Evolutionary conservation across 139 green algal species (phyloP).

Genomic region (Astrephomene gubernaculifera): DNA sequence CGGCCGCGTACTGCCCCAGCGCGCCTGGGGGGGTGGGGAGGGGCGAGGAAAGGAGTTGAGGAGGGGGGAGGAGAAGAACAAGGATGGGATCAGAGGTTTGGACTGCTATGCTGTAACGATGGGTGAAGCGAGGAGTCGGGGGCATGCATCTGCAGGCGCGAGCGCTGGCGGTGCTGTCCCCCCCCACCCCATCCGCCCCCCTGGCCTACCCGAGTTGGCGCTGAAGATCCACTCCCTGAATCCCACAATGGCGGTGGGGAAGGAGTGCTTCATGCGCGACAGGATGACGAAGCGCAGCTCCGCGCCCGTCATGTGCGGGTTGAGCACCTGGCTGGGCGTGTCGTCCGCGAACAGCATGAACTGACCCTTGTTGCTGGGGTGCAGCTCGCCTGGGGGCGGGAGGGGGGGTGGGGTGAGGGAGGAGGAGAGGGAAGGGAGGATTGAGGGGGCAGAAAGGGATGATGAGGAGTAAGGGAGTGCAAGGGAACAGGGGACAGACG

Average conservation of each 20-base stretch:
- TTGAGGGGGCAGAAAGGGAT: too few relatives aligned
- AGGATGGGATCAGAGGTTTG: not conserved
- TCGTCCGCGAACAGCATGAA: constrained; percentile 42
- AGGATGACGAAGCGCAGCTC: constrained; percentile 43
- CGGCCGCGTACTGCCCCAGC: constrained; percentile 77
- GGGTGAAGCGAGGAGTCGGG: too few relatives aligned
- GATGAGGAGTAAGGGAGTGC: too few relatives aligned
- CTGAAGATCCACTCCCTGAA: constrained; percentile 59
- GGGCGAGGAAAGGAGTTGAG: too few relatives aligned
- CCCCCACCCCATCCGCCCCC: not conserved
- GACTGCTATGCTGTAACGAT: too few relatives aligned
- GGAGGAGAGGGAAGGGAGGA: not conserved
- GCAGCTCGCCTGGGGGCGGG: constrained; percentile 25
- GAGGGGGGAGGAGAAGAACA: too few relatives aligned
- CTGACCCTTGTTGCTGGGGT: constrained; percentile 34
- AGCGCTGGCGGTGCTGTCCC: too few relatives aligned
- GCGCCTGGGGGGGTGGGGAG: constrained; percentile 41
- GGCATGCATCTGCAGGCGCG: too few relatives aligned
- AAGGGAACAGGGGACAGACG: too few relatives aligned
- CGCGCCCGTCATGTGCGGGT: constrained; percentile 34
- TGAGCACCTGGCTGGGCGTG: constrained; percentile 15
- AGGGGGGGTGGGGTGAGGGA: not conserved
- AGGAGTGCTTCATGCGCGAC: constrained; percentile 40
- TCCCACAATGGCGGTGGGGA: constrained; percentile 48
- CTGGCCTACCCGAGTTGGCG: constrained; percentile 49